Evolutionary conservation across 345 rosid species (phyloP).

Genomic region (Physaria fendleri): DNA sequence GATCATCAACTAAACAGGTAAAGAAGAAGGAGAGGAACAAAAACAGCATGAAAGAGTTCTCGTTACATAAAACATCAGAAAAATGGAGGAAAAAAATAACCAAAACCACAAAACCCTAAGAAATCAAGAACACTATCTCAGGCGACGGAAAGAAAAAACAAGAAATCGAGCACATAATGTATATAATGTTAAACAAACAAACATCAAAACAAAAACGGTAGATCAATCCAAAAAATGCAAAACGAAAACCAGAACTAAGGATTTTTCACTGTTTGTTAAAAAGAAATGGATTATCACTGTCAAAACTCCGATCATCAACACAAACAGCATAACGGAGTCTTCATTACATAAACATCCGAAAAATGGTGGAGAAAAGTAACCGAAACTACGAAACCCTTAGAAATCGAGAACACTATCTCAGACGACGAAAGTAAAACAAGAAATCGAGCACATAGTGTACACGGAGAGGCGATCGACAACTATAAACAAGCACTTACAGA

Average conservation of each 20-base stretch:
- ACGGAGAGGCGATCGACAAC: neutral
- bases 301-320: conserved; percentile 7
- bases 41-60: neutral
- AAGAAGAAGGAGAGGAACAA: neutral
- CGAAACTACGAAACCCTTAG: neutral
- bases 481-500: conserved; percentile 4
- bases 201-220: neutral
- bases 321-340: neutral
- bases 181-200: neutral
- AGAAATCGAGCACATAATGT: neutral
- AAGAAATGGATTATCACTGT: too few species aligned
- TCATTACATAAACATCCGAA: neutral
- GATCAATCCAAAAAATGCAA: neutral
- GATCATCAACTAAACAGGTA: neutral
- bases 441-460: neutral
- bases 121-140: neutral
- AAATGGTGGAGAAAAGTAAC: neutral
- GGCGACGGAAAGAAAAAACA: neutral
- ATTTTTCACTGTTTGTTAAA: neutral
- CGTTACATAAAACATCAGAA: neutral
- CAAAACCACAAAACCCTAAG: neutral
- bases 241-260: neutral
- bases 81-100: neutral
- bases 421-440: neutral
- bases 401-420: neutral